Percentiles rank a stretch among this genome's conserved stretches.
Conservation (phyloP, 345 rosid genomes). For the Raphanus raphanistrum region DNA sequence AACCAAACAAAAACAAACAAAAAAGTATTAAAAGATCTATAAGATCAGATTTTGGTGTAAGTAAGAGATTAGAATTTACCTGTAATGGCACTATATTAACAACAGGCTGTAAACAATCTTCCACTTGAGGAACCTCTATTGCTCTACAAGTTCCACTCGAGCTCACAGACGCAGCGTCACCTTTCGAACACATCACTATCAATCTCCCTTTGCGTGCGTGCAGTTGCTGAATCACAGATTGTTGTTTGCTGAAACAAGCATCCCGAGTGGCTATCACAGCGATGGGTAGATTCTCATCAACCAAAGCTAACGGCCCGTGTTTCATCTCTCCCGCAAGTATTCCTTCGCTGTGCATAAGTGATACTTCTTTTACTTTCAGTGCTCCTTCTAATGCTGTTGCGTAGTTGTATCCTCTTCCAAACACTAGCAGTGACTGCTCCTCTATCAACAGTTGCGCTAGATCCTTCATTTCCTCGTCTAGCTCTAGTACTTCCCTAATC, state of each 20-base stretch:
- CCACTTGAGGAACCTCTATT: constrained; percentile 85
- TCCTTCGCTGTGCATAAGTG: constrained; percentile 98
- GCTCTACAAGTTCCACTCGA: constrained; percentile 71
- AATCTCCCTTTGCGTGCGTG: constrained; percentile 84
- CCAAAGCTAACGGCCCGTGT: constrained; percentile 95
- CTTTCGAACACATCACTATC: constrained; percentile 80
- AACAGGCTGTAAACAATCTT: constrained; percentile 95
- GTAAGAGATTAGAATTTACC: constrained; percentile 44
- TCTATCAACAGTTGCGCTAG: constrained; percentile 71
- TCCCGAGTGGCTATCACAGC: constrained; percentile 89
- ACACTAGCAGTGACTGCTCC: constrained; percentile 87
- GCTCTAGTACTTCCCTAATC: constrained; percentile 81
- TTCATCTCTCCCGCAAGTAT: constrained; percentile 99
- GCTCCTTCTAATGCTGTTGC: constrained; percentile 96
- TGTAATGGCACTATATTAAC: constrained; percentile 79
- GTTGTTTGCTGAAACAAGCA: constrained; percentile 89
- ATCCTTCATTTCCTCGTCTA: constrained; percentile 80
- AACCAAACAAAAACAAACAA: constrained; percentile 4
- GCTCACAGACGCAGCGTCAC: constrained; percentile 77
- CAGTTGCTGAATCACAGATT: constrained; percentile 94
- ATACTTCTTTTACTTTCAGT: constrained; percentile 87
- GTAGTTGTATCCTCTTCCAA: constrained; percentile 92
- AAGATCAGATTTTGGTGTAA: not conserved
- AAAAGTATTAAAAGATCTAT: not conserved
- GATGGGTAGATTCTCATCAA: constrained; percentile 85